Evolutionary conservation across 306 rosid genomes (phyloP).

Genomic region (Cyamopsis tetragonoloba): DNA sequence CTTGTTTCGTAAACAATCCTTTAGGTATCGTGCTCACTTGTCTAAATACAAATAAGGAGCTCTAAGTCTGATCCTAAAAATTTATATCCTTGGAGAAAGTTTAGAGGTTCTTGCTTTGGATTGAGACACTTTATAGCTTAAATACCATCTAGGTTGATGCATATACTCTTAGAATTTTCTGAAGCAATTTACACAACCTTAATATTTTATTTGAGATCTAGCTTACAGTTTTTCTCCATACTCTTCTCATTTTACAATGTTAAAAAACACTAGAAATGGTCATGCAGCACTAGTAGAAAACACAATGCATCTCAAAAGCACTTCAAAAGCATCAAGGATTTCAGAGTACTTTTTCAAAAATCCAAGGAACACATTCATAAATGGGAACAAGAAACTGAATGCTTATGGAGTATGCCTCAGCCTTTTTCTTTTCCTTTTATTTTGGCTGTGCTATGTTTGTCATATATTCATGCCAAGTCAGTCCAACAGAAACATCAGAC

Average conservation of each 20-base stretch:
- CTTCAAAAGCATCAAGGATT: neutral
- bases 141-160: neutral
- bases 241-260: neutral
- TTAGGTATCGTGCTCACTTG: neutral
- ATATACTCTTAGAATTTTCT: neutral
- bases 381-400: neutral
- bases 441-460: neutral
- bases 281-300: neutral
- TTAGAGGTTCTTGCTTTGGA: neutral
- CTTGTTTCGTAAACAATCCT: neutral
- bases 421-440: neutral
- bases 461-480: neutral
- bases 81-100: neutral
- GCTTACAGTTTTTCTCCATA: neutral
- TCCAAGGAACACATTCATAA: neutral
- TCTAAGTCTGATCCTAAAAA: neutral
- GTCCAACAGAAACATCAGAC: neutral
- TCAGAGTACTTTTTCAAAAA: neutral
- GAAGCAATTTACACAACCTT: neutral
- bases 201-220: neutral
- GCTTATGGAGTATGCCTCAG: neutral
- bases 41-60: conserved; percentile 7
- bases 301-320: neutral
- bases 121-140: neutral
- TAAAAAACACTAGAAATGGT: too few relatives aligned